A percentile compares a stretch with the other conserved stretches of the same genome.
phyloP scores from a whole-genome alignment of 768 basidiomycete species.

The Cystobasidiopsis lactophilus region DNA sequence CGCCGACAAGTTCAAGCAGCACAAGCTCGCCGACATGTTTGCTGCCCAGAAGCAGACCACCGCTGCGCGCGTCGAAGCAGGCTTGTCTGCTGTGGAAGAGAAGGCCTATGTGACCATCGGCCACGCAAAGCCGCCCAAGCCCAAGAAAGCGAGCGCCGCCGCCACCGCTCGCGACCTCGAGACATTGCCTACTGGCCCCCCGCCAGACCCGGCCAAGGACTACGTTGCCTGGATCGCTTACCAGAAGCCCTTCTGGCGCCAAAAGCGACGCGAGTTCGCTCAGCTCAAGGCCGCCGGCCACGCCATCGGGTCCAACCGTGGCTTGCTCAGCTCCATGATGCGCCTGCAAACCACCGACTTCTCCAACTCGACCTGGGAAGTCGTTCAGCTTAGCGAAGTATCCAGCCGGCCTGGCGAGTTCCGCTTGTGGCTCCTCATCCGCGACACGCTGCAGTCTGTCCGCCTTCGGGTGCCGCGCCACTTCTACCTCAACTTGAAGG shows the following conservation, averaged over 20 bases:
- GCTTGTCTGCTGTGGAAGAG: conserved; percentile 23
- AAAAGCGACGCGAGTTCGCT: conserved; percentile 30
- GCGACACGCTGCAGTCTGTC: conserved; percentile 52
- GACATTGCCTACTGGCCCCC: conserved; percentile 19
- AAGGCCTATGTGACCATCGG: conserved; percentile 31
- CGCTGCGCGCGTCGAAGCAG: conserved; percentile 11
- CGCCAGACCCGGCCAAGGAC: conserved; percentile 42
- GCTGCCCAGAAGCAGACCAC: conserved; percentile 24
- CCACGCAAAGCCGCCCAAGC: conserved; percentile 2
- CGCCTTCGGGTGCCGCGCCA: conserved; percentile 69
- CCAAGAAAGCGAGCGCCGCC: conserved; percentile 27
- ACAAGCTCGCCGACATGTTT: conserved; percentile 93
- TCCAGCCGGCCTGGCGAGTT: conserved; percentile 50
- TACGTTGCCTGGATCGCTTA: conserved; percentile 60
- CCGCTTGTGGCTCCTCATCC: conserved; percentile 66
- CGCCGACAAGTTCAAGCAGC: conserved; percentile 93
- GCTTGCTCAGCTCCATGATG: conserved; percentile 24
- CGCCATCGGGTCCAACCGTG: conserved; percentile 30
- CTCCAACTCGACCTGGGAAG: conserved; percentile 55
- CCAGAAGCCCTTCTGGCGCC: conserved; percentile 58
- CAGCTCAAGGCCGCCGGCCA: conserved; percentile 25
- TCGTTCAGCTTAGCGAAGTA: conserved; percentile 47
- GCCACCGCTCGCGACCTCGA: background rate
- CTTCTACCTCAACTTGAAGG: conserved; percentile 79
- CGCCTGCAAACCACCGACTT: conserved; percentile 28